Evolutionary conservation across 805 yeast genomes (phyloP).

Genomic region (Saccharomycodes ludwigii): DNA sequence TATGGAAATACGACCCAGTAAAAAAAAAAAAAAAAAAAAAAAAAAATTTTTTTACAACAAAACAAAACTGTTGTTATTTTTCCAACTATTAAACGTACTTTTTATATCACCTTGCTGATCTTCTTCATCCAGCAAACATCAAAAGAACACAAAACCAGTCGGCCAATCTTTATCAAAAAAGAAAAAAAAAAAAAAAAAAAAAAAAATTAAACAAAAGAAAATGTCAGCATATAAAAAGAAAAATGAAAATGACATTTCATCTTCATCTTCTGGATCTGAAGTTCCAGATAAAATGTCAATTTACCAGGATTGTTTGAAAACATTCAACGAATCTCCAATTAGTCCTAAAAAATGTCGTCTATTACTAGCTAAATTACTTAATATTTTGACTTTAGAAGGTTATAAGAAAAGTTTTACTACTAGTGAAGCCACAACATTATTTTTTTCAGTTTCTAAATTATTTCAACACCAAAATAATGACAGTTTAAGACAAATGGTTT

Average conservation of each 20-base stretch:
- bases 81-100: too few species aligned
- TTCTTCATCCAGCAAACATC: too few species aligned
- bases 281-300: slow-evolving; percentile 93
- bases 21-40: slow-evolving; percentile 1
- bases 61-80: not conserved
- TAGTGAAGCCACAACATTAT: slow-evolving; percentile 82
- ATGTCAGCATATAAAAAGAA: slow-evolving; percentile 83
- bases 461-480: slow-evolving; percentile 84
- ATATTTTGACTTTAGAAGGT: slow-evolving; percentile 58
- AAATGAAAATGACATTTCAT: slow-evolving; percentile 71
- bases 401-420: slow-evolving; percentile 80
- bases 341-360: slow-evolving; percentile 78
- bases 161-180: not conserved
- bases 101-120: too few species aligned
- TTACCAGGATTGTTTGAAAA: slow-evolving; percentile 87
- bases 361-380: slow-evolving; percentile 68
- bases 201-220: not conserved
- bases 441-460: slow-evolving; percentile 86
- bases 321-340: slow-evolving; percentile 84
- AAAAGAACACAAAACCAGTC: not conserved
- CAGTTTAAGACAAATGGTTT: slow-evolving; percentile 82
- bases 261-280: slow-evolving; percentile 50
- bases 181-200: not conserved
- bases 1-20: too few species aligned
- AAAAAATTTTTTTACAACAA: not conserved